Conservation (phyloP, 805 yeast genomes). For the Kodamaea lidongshanica region DNA sequence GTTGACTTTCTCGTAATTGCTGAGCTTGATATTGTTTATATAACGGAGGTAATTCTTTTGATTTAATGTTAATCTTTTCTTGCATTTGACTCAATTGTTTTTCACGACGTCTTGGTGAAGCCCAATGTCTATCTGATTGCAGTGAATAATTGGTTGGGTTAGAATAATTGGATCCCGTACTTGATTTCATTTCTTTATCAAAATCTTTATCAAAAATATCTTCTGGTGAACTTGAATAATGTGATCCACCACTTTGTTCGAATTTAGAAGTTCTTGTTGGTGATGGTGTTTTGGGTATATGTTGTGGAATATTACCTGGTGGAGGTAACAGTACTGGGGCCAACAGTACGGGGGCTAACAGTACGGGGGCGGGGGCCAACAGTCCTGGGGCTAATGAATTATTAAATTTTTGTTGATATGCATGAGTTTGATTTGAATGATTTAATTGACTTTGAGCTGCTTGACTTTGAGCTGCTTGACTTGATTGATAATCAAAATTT, state of each 20-base stretch:
- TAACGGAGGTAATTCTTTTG: conserved; percentile 23
- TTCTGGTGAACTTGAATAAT: conserved; percentile 12
- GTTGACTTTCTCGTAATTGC: too few species aligned
- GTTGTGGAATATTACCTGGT: conserved; percentile 3
- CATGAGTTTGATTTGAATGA: too few species aligned
- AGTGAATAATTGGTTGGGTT: conserved; percentile 28
- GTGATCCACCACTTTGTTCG: conserved; percentile 5
- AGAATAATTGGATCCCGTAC: conserved; percentile 26
- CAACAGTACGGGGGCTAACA: conserved; percentile 4
- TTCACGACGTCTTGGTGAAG: conserved; percentile 36
- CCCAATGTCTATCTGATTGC: conserved; percentile 33
- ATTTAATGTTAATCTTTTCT: conserved; percentile 31
- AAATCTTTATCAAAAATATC: conserved; percentile 10
- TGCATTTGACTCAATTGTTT: conserved; percentile 30
- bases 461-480: too few species aligned
- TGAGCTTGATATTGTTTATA: conserved; percentile 6
- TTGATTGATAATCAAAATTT: too few species aligned
- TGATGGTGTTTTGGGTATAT: conserved; percentile 4
- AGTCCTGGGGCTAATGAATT: too few species aligned
- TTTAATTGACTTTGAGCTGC: too few species aligned
- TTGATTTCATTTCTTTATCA: conserved; percentile 5
- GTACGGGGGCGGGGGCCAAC: too few species aligned
- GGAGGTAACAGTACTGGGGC: conserved; percentile 4
- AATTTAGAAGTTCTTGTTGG: too few species aligned
- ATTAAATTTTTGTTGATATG: too few species aligned